Evolutionary conservation across 148 eudicot genomes (phyloP).

Genomic region (Vaccinium vitisidaea): DNA sequence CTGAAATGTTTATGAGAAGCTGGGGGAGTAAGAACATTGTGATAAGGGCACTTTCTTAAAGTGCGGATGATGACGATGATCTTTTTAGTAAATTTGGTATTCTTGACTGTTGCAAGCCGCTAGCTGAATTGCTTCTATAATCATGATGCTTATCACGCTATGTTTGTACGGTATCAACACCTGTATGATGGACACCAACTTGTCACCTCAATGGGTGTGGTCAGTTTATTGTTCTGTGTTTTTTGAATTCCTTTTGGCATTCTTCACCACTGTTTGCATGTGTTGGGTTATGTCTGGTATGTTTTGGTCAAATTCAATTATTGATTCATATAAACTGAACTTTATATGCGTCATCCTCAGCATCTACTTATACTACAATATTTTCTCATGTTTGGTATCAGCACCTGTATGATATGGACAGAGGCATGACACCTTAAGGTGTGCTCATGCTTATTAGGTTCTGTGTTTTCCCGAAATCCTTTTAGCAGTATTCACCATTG

Average conservation of each 20-base stretch:
- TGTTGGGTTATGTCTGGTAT: neutral
- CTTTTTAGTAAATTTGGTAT: neutral
- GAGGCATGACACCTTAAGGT: neutral
- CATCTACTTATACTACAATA: neutral
- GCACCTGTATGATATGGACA: neutral
- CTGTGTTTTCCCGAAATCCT: neutral
- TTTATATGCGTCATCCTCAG: neutral
- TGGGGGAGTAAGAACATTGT: no score
- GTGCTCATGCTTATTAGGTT: neutral
- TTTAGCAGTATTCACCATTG: neutral
- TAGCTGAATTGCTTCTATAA: neutral
- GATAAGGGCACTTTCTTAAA: neutral
- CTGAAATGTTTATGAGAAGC: neutral
- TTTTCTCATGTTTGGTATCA: neutral
- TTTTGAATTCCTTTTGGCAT: neutral
- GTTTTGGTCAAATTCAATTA: neutral
- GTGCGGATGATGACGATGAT: neutral
- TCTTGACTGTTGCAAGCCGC: neutral
- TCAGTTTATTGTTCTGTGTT: neutral
- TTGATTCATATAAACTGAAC: neutral
- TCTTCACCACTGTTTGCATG: neutral
- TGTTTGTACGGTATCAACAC: neutral
- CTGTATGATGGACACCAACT: neutral
- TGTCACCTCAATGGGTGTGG: neutral
- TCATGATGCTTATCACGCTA: neutral